Conservation (phyloP, 805 yeast genomes). For the Monosporozyma aquatica region DNA sequence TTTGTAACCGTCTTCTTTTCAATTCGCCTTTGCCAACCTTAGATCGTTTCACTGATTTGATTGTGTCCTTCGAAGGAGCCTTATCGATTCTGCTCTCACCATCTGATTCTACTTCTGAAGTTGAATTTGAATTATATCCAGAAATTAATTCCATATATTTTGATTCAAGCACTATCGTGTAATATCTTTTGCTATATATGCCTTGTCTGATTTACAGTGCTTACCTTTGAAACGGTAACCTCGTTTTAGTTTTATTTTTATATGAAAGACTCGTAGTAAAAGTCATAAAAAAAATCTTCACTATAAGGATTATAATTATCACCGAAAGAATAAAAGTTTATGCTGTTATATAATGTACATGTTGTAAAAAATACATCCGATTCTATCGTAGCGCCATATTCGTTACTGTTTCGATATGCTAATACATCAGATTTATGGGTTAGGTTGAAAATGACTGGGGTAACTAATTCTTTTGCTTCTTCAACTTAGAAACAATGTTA, state of each 20-base stretch:
- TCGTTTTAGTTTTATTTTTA: no score
- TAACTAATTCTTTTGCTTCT: slow-evolving; percentile 2
- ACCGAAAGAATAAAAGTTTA: neutral
- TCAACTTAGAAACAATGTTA: slow-evolving; percentile 5
- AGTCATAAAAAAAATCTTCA: no score
- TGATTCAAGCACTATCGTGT: no score
- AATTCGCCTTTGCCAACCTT: slow-evolving; percentile 10
- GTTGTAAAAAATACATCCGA: neutral
- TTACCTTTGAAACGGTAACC: no score
- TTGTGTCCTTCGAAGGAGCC: neutral
- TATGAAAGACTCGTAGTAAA: no score
- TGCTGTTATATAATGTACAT: slow-evolving; percentile 1
- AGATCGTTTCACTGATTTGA: slow-evolving; percentile 1
- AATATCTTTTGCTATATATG: no score
- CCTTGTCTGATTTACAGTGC: no score
- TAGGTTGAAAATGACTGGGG: no score
- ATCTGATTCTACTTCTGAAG: slow-evolving; percentile 13
- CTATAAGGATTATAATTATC: no score
- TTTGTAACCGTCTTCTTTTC: slow-evolving; percentile 12
- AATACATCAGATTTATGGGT: no score
- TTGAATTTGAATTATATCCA: slow-evolving; percentile 15
- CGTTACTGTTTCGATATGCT: no score
- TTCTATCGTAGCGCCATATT: neutral
- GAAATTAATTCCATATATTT: slow-evolving; percentile 15
- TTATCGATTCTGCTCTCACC: neutral